Percentiles rank a stretch among this genome's conserved stretches.
Evolutionary conservation across 2,329 filamentous ascomycete genomes (phyloP).

Genomic region (Nigrospora sphaerica): DNA sequence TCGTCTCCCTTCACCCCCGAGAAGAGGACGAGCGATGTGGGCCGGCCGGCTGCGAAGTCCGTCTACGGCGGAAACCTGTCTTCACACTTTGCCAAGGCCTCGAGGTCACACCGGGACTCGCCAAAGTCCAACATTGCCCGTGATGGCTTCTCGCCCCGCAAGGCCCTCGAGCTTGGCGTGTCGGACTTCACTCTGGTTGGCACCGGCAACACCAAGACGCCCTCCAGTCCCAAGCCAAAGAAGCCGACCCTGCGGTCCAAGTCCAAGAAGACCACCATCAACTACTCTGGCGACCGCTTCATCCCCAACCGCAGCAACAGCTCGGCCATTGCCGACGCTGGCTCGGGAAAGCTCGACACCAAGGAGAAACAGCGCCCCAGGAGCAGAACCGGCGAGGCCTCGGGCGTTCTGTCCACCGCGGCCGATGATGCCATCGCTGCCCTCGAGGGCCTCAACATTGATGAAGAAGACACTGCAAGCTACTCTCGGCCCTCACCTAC

Average conservation of each 20-base stretch:
- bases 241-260: conserved; percentile 47
- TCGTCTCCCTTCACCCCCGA: conserved; percentile 76
- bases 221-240: conserved; percentile 43
- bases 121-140: conserved; percentile 95
- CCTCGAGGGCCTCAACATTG: conserved; percentile 70
- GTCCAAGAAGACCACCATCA: conserved; percentile 67
- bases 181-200: conserved; percentile 90
- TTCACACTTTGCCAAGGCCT: conserved; percentile 68
- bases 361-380: conserved; percentile 67
- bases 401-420: conserved; percentile 68
- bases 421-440: conserved; percentile 75
- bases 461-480: conserved; percentile 60
- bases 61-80: conserved; percentile 76
- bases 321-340: conserved; percentile 76
- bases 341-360: conserved; percentile 74
- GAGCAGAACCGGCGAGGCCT: conserved; percentile 62
- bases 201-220: conserved; percentile 62
- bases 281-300: conserved; percentile 83
- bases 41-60: conserved; percentile 55
- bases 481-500: conserved; percentile 80
- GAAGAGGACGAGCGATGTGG: conserved; percentile 43
- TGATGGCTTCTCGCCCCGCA: conserved; percentile 67
- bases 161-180: conserved; percentile 77
- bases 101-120: conserved; percentile 72
- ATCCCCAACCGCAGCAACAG: conserved; percentile 90